Evolutionary conservation across 768 basidiomycete genomes (phyloP), one percentile per base, ranked within the genome.

Genomic region (Strobilomyces dryophilus): DNA sequence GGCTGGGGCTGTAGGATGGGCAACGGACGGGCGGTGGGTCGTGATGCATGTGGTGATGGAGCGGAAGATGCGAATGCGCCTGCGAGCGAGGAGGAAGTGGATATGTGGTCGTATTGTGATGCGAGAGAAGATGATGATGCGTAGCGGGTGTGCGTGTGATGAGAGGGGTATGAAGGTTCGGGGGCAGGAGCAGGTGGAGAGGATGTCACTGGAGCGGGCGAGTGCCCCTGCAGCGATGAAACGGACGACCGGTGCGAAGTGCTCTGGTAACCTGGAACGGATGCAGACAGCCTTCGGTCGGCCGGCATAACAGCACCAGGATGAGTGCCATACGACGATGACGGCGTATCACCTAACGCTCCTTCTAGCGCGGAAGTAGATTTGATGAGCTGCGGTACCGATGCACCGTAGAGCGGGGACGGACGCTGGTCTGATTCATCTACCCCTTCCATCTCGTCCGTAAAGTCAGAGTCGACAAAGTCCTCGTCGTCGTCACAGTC

Each of bases 1-100:
- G 68, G 68, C 53, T 69, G 68, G 0, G 68, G 68, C 48, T 69
- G 68, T 3, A 64, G 20, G 20, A 69, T 69, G n/a, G 68, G 70
- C 15, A 69, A 20, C 9, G 21, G 66, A 27, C 36, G 40, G 15
- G 53, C 36, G 31, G 47, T 41, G 49, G 52, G 49, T 51, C 61
- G 58, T 50, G 61, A 54, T 45, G 57, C 43, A 34, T 55, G 46
- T 12, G 47, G 48, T 44, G 57, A 48, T 42, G 55, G 57, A 12
- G 37, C 51, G 43, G 57, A 53, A 34, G 62, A 51, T 20, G 51
- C 40, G 31, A 69, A 58, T 51, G 68, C 68, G 57, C 66, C 60
- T 8, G 66, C 60, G 27, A 69, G 66, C 1, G 69, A 64, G 24
- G 67, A 55, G 11, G 59, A 54, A 5, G 59, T 45, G 4, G 59